A percentile compares a stretch with the other conserved stretches of the same genome.
Evolutionary conservation across 768 basidiomycete genomes (phyloP).

Genomic region (Megacollybia marginata): DNA sequence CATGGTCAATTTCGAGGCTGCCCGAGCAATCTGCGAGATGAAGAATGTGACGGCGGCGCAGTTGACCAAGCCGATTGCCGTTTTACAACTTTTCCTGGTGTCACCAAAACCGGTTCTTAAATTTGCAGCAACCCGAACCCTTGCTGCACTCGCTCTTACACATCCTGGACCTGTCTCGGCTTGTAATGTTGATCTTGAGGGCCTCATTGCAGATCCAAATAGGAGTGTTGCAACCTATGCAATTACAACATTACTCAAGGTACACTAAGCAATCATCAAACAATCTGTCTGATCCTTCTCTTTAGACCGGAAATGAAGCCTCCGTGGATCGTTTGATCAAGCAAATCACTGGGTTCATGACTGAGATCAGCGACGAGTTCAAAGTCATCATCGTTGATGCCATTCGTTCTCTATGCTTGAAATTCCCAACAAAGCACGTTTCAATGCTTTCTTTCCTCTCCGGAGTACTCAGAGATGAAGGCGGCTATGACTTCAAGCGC

Average conservation of each 20-base stretch:
- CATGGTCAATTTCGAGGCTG: constrained; percentile 99
- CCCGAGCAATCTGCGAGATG: constrained; percentile 96
- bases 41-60: constrained; percentile 72
- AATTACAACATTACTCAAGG: constrained; percentile 96
- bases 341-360: constrained; percentile 98
- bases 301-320: constrained; percentile 94
- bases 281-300: constrained; percentile 7
- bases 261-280: constrained; percentile 18
- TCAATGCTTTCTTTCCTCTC: constrained; percentile 98
- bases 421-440: constrained; percentile 95
- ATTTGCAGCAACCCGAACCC: constrained; percentile 94
- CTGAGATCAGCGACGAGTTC: constrained; percentile 99
- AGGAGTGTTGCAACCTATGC: constrained; percentile 97
- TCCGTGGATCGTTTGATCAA: constrained; percentile 99
- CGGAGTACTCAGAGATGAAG: constrained; percentile 94
- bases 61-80: constrained; percentile 86
- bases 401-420: constrained; percentile 95
- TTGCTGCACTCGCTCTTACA: constrained; percentile 80
- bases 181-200: constrained; percentile 96
- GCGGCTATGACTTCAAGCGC: constrained; percentile 99
- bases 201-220: constrained; percentile 91
- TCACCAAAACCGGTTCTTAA: constrained; percentile 93
- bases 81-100: constrained; percentile 91
- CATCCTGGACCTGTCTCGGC: constrained; percentile 83
- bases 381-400: constrained; percentile 99